Evolutionary conservation across 768 basidiomycete species (phyloP), one percentile per base, ranked within the genome.

Genomic region (Rubroboletus pulcherrimus): DNA sequence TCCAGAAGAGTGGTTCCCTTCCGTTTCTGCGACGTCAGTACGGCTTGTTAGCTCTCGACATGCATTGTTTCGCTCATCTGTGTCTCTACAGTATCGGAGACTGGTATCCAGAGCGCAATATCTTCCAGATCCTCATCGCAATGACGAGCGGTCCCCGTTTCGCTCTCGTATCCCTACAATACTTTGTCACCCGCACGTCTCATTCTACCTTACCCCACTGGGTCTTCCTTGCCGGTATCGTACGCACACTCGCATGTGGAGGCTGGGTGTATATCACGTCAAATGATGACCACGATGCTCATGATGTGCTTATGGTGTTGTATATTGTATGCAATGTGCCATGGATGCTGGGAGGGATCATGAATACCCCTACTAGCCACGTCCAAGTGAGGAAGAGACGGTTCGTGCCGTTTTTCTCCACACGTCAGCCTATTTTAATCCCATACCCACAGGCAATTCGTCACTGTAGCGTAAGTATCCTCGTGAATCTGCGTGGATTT

Each of bases 261-360:
- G 92, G 93, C 29, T 96, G 93, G 93, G 91, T 94, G 30, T 96
- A 85, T 63, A 84, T 95, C 64, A 94, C 93, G 0, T 90, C 89
- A 3, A 83, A 74, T 49, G 93, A 95, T 66, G 80, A 89, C 71
- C 91, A 92, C 62, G 87, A 89, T 64, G 76, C 78, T 14, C 93
- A 96, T 72, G 93, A 96, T 67, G 72, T 93, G 37, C 83, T 86
- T 66, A 96, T 96, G 93, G 85, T 95, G 56, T 69, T 80, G 49
- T 96, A 95, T 66, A 89, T 96, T 58, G 77, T 90, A 4, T 81
- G 84, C 67, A 93, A 90, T 64, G 64, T 93, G 4, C 93, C 93
- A 4, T 96, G 92, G 92, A 96, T 95, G 93, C 61, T 85, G 26
- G 83, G 90, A 29, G 80, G 84, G 9, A 82, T 85, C 24, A 61